Evolutionary conservation across 2,329 filamentous ascomycete genomes (phyloP), one percentile per base, ranked within the genome.

Genomic region (Coniochaeta prunicola): DNA sequence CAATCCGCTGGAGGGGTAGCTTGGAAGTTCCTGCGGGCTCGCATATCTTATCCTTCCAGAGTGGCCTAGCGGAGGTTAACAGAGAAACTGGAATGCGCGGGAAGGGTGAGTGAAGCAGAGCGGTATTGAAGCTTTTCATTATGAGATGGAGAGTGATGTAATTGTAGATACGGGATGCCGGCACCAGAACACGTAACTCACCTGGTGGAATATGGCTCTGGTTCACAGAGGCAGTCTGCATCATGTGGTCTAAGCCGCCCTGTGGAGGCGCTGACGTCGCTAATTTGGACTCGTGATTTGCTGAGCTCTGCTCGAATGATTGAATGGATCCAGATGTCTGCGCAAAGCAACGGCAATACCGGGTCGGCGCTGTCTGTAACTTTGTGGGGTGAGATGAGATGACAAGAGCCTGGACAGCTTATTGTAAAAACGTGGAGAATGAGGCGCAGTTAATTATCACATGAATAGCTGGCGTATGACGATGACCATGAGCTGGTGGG

Each of bases 21-120:
- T 89, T 38, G 90, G 90, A 24, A 94, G 81, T 65, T 90, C 86
- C 67, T 85, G 79, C 48, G 89, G 83, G 66, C 84, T 81, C 60
- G 89, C 89, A 77, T 91, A 89, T 71, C 86, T 88, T 60, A 92
- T 76, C 57, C 75, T 76, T 53, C 77, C 78, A 38, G 74, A 70
- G 26, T 65, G 64, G 50, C 53, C 53, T 55, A 36, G 45, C 8
- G 12, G 45, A 50, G 2, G 21, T 50, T 30, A 50, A 26, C 30
- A 19, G 6, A 48, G 19, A 9, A 26, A 26, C 42, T 50, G 45
- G 45, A 50, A 50, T 50, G 45, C 45, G 26, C 45, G 6, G 13
- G 13, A 26, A 28, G 45, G 5, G n/a, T 26, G 19, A 15, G 10
- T 48, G 42, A 48, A 21, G 42, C 7, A 13, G 21, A 13, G n/a